Base-by-base conservation (phyloP, 208 protist genomes). In the Crithidia thermophila region DNA sequence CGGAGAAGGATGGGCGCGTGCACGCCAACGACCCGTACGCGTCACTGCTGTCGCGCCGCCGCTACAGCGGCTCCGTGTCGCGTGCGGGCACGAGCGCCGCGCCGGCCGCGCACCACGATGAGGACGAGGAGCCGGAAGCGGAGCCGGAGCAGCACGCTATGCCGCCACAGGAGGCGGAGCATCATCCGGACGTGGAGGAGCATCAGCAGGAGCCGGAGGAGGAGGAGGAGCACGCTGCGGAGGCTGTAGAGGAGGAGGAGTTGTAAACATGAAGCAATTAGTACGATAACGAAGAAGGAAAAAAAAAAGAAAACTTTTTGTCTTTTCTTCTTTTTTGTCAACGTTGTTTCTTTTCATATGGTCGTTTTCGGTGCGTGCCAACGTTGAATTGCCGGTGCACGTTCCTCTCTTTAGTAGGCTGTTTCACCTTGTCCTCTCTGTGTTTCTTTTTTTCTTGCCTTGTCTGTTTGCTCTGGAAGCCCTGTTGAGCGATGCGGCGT, bases 1-100 rank as follows among this genome's bases (percentile, higher is more conserved):
- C 56, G 8, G 66, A 78, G 59, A 81, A 75, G 47, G 61, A 74
- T 18, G 43, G 28, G 4, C 74, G 65, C 2, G 25, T 47, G 10
- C 47, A 71, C 34, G 34, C 55, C 21, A 40, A 36, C 25, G 65
- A 78, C 39, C 74, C 74, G 27, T 81, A 75, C 62, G 47, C 67
- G 14, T 72, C 67, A 0, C 28, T 77, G 2, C 16, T 77, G 25
- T 55, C 52, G 13, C 67, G 61, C 28, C 58, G 68, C 36, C 66
- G 58, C 11, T 62, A 55, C 53, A 75, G 74, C 46, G 18, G 16
- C 45, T 31, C 50, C 20, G 18, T 25, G 21, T 47, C 42, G 16
- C 42, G 31, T n/a, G 39, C 39, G 28, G 34, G 2, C 43, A 65
- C 53, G 55, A 45, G 45, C 36, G 51, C 31, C 50, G 11, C 33